Conservation (phyloP, 805 yeast species). For the Lachancea dasiensis region DNA sequence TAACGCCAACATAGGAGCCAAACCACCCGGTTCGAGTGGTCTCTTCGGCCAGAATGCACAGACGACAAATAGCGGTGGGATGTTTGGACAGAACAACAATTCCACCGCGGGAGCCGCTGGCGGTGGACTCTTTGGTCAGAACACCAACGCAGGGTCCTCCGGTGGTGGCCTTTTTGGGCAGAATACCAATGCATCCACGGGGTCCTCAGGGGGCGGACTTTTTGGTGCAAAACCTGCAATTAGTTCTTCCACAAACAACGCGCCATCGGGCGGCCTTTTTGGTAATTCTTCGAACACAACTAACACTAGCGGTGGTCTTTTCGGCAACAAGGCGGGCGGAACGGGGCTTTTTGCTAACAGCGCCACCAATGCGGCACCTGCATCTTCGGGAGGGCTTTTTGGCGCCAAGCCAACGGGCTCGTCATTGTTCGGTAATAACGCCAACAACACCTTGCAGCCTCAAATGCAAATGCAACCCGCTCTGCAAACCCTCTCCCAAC, state of each 20-base stretch:
- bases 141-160: no score
- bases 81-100: constrained; percentile 1
- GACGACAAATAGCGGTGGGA: background rate
- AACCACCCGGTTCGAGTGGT: no score
- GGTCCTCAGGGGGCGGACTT: constrained; percentile 12
- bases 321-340: constrained; percentile 29
- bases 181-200: no score
- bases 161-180: constrained; percentile 38
- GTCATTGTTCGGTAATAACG: constrained; percentile 32
- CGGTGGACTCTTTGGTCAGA: constrained; percentile 31
- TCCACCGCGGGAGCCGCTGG: constrained; percentile 18
- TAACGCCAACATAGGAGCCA: no score
- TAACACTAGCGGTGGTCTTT: constrained; percentile 16
- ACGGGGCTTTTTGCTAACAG: constrained; percentile 33
- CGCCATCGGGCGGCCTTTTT: constrained; percentile 8
- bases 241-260: no score
- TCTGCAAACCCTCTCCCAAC: constrained; percentile 39
- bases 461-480: constrained; percentile 33
- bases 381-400: constrained; percentile 25
- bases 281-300: no score
- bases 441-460: constrained; percentile 13
- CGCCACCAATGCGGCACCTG: constrained; percentile 4
- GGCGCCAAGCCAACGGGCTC: constrained; percentile 30
- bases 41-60: constrained; percentile 8
- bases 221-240: no score